These are phyloP conservation scores for Prasinococcaceae sp. DNA, from an alignment of 139 green algal genomes.

Conservation along the genomic window DNA sequence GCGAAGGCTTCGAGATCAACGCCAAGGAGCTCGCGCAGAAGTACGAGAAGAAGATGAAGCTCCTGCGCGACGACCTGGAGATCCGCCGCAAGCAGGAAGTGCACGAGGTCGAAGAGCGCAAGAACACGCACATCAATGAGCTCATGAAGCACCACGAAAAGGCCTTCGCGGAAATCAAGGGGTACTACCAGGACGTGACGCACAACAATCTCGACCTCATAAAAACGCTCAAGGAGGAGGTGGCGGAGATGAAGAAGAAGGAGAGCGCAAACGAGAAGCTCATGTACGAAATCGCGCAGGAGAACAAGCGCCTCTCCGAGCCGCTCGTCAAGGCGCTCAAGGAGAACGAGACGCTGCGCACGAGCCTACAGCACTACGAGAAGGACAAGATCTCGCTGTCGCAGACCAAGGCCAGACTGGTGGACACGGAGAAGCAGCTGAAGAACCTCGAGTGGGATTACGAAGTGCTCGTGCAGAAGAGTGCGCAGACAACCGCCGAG, in stretches of 20 bases:
- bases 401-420: constrained; percentile 55
- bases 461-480: constrained; percentile 56
- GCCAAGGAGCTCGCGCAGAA: constrained; percentile 56
- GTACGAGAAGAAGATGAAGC: constrained; percentile 42
- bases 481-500: constrained; percentile 16
- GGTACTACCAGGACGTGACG: constrained; percentile 90
- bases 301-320: constrained; percentile 76
- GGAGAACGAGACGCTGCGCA: constrained; percentile 53
- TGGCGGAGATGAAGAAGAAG: constrained; percentile 72
- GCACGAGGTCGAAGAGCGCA: constrained; percentile 49
- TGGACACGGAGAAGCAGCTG: constrained; percentile 53
- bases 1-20: constrained; percentile 69
- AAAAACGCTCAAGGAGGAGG: constrained; percentile 65
- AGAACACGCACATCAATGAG: constrained; percentile 74
- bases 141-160: constrained; percentile 72
- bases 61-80: constrained; percentile 63
- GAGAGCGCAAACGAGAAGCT: constrained; percentile 74
- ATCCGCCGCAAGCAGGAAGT: constrained; percentile 58
- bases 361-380: constrained; percentile 47
- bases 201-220: constrained; percentile 88
- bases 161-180: constrained; percentile 74
- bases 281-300: constrained; percentile 58
- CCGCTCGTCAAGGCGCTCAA: constrained; percentile 63
- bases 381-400: constrained; percentile 57
- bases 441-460: constrained; percentile 76